Conservation (phyloP, 306 rosid species). For the Trifolium dubium region DNA sequence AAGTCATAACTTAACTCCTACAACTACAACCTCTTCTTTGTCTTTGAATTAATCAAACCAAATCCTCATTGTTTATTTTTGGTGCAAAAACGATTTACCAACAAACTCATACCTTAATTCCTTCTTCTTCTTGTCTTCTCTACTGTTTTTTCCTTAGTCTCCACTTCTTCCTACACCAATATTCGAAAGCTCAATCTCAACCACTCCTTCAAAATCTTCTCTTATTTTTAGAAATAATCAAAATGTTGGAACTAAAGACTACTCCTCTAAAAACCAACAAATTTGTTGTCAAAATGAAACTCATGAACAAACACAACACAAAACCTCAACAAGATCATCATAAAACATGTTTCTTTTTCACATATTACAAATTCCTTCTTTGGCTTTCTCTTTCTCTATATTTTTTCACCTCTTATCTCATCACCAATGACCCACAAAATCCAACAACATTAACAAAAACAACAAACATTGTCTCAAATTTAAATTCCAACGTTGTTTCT, state of each 20-base stretch:
- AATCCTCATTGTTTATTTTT: neutral
- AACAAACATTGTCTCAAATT: conserved; percentile 27
- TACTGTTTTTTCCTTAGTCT: conserved; percentile 68
- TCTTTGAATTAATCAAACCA: neutral
- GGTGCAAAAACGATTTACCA: conserved; percentile 57
- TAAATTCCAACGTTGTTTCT: conserved; percentile 45
- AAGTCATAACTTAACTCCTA: neutral
- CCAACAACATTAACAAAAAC: neutral
- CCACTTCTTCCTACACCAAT: conserved; percentile 70
- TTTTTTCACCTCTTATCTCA: conserved; percentile 65
- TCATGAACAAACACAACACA: conserved; percentile 53
- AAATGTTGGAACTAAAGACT: conserved; percentile 55
- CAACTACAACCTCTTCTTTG: neutral
- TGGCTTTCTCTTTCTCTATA: conserved; percentile 76
- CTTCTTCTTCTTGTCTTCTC: conserved; percentile 29
- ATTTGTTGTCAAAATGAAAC: conserved; percentile 74
- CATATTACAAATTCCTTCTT: conserved; percentile 73
- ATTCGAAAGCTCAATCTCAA: conserved; percentile 65
- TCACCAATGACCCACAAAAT: conserved; percentile 47
- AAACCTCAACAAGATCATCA: conserved; percentile 50
- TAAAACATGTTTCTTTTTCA: conserved; percentile 55
- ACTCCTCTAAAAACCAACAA: conserved; percentile 52
- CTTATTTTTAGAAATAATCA: conserved; percentile 43
- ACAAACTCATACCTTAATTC: conserved; percentile 47
- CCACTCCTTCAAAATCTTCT: conserved; percentile 31